phyloP scores from a whole-genome alignment of 768 basidiomycete species.

The Suillus cothurnatus region DNA sequence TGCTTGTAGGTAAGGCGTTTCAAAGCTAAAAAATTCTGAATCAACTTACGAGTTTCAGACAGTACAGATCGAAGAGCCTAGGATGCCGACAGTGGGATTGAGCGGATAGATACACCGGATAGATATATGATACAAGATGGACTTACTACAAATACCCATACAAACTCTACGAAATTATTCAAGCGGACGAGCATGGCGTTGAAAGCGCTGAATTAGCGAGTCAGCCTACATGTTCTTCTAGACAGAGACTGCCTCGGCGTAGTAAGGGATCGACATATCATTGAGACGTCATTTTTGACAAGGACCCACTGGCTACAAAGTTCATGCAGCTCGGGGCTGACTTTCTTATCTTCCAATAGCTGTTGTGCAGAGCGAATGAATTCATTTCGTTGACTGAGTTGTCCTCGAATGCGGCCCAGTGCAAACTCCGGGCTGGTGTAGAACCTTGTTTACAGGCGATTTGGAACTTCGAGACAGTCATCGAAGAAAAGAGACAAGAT shows the following conservation, averaged over 20 bases:
- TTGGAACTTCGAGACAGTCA: conserved; percentile 83
- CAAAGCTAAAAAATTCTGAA: background rate
- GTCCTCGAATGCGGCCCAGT: conserved; percentile 85
- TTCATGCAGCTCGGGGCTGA: conserved; percentile 62
- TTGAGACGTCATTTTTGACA: conserved; percentile 77
- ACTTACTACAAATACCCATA: no score
- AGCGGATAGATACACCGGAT: no score
- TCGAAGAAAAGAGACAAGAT: conserved; percentile 82
- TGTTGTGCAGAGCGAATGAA: conserved; percentile 67
- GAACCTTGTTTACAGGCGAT: conserved; percentile 72
- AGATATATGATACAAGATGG: no score
- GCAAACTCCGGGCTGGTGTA: conserved; percentile 89
- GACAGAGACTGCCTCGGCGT: no score
- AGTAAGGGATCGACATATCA: no score
- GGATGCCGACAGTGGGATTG: no score
- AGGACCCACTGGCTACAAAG: conserved; percentile 81
- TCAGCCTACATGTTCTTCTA: no score
- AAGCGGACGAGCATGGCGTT: no score
- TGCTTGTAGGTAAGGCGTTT: background rate
- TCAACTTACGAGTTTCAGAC: background rate
- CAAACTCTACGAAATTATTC: no score
- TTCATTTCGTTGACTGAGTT: conserved; percentile 72
- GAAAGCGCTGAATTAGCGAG: no score
- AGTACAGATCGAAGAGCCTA: background rate
- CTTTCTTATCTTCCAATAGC: conserved; percentile 54